A percentile compares a stretch with the other conserved stretches of the same genome.
Conservation (phyloP, 192 early-diverging fungal species). For the Entophlyctis helioformis region DNA sequence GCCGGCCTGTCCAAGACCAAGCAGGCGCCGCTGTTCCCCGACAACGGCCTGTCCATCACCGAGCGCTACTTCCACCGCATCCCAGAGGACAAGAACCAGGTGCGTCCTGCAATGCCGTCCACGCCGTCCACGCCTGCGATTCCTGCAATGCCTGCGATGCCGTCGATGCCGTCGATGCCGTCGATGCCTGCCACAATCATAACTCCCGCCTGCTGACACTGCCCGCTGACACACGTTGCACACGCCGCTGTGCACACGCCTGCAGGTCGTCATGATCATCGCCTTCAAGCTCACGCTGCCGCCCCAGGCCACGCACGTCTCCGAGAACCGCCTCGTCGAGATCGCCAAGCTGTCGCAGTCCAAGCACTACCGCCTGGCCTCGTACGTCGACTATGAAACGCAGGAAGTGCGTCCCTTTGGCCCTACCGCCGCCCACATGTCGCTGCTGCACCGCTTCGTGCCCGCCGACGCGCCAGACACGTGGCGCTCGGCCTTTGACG, state of each 20-base stretch:
- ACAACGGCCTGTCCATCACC: slow-evolving; percentile 22
- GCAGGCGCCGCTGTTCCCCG: slow-evolving; percentile 16
- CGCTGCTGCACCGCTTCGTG: slow-evolving; percentile 10
- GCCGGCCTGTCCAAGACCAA: too few relatives aligned
- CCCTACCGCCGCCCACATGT: slow-evolving; percentile 22
- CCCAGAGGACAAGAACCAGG: too few relatives aligned
- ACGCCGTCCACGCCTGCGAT: too few relatives aligned
- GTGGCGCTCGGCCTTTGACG: slow-evolving; percentile 16
- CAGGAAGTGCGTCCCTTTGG: slow-evolving; percentile 12
- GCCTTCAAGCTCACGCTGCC: slow-evolving; percentile 19
- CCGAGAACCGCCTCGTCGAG: slow-evolving; percentile 12
- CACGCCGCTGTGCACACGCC: not conserved
- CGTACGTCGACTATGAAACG: slow-evolving; percentile 22
- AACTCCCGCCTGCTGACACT: too few relatives aligned
- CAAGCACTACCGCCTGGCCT: slow-evolving; percentile 22
- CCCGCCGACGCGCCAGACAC: slow-evolving; percentile 4
- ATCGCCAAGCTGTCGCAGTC: slow-evolving; percentile 20
- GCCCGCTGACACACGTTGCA: too few relatives aligned
- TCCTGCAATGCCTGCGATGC: too few relatives aligned
- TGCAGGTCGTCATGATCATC: slow-evolving; percentile 27
- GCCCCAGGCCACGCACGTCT: not conserved
- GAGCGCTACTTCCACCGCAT: slow-evolving; percentile 35
- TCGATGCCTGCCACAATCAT: too few relatives aligned
- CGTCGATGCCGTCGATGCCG: too few relatives aligned
- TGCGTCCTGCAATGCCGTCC: too few relatives aligned